Evolutionary conservation across 75 land plant species (phyloP).

Genomic region (Isoetes taiwanensis): DNA sequence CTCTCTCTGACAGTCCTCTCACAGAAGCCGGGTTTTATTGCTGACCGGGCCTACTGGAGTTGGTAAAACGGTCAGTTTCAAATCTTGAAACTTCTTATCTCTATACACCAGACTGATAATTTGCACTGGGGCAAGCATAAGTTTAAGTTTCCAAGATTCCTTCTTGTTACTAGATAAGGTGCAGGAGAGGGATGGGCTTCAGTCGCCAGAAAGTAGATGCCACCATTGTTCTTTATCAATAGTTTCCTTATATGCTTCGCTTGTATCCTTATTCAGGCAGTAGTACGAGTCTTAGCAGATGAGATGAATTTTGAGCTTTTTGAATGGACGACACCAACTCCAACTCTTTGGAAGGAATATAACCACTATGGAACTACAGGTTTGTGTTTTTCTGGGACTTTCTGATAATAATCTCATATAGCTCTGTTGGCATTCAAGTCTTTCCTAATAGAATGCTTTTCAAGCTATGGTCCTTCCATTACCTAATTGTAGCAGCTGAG

Average conservation of each 20-base stretch:
- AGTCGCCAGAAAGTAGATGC: too few relatives aligned
- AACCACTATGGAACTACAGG: constrained; percentile 47
- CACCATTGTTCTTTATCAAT: neutral
- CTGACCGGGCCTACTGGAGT: constrained; percentile 78
- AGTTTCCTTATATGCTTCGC: neutral
- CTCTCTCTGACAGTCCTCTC: too few relatives aligned
- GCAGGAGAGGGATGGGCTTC: too few relatives aligned
- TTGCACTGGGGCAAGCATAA: neutral
- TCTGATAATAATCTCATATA: neutral
- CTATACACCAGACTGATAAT: neutral
- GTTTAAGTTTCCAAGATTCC: neutral
- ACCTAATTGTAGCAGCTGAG: too few relatives aligned
- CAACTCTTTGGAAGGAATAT: constrained; percentile 86
- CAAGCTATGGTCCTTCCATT: too few relatives aligned
- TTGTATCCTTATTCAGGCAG: constrained; percentile 21
- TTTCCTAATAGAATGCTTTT: too few relatives aligned
- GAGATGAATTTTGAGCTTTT: constrained; percentile 37
- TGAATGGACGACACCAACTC: constrained; percentile 92
- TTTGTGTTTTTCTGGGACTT: constrained; percentile 8
- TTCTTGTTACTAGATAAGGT: too few relatives aligned
- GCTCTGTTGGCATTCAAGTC: neutral
- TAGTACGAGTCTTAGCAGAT: constrained; percentile 40
- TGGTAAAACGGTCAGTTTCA: constrained; percentile 69
- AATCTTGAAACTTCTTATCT: neutral
- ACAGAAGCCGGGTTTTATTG: constrained; percentile 38